These are phyloP conservation scores for Lagenaria siceraria DNA, from an alignment of 306 rosid genomes.

Conservation along the genomic window DNA sequence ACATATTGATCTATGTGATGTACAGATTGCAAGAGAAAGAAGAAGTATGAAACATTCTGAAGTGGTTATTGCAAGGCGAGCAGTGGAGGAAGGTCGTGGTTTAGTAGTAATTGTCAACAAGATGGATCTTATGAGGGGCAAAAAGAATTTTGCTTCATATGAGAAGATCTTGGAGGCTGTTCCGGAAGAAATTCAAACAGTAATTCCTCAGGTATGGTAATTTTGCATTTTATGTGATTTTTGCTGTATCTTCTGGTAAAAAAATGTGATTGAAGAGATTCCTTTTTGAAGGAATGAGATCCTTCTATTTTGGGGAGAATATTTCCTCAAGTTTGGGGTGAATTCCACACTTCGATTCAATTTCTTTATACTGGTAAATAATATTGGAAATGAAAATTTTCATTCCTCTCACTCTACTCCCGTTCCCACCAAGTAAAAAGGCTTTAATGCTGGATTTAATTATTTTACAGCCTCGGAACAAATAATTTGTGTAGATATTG, in stretches of 20 bases:
- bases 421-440: not conserved
- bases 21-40: constrained; percentile 55
- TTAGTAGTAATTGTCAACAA: constrained; percentile 95
- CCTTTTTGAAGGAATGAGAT: not conserved
- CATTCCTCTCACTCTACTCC: not conserved
- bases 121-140: constrained; percentile 82
- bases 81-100: constrained; percentile 95
- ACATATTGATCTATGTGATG: not conserved
- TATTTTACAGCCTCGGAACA: not conserved
- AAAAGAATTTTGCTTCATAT: constrained; percentile 24
- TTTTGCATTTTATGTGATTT: not conserved
- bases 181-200: constrained; percentile 72
- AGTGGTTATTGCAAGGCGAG: constrained; percentile 89
- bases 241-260: not conserved
- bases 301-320: not conserved
- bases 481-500: not conserved
- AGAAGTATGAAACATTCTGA: constrained; percentile 90
- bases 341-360: not conserved
- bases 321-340: not conserved
- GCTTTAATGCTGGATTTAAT: not conserved
- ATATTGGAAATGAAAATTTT: not conserved
- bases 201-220: constrained; percentile 68
- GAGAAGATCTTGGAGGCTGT: constrained; percentile 71
- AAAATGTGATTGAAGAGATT: not conserved
- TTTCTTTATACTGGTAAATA: not conserved